These are phyloP conservation scores for Kwoniella heveanensis DNA, from an alignment of 768 basidiomycete species.

Conservation along the genomic window DNA sequence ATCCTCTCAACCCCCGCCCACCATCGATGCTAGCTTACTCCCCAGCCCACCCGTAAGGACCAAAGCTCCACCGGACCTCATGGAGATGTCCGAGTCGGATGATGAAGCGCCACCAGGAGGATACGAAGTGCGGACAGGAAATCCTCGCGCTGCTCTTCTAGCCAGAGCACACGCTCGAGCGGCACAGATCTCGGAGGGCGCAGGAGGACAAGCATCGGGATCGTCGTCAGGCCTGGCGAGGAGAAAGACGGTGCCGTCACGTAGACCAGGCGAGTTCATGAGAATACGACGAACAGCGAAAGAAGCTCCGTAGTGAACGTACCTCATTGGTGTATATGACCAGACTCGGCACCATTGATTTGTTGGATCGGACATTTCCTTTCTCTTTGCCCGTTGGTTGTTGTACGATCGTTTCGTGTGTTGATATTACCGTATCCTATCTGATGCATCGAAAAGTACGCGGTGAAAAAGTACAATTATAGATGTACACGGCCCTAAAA, in stretches of 20 bases:
- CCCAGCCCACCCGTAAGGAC: conserved; percentile 15
- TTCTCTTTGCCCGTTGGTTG: too few species aligned
- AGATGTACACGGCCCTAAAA: too few species aligned
- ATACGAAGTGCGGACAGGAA: conserved; percentile 35
- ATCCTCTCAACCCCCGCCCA: conserved; percentile 1
- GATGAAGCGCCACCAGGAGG: conserved; percentile 46
- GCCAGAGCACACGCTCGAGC: conserved; percentile 14
- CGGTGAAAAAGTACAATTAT: too few species aligned
- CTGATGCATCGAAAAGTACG: not conserved
- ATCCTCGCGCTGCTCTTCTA: conserved; percentile 29
- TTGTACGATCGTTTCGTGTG: conserved; percentile 8
- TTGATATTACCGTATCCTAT: conserved; percentile 3
- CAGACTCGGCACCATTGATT: too few species aligned
- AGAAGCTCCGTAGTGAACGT: conserved; percentile 33
- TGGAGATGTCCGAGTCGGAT: conserved; percentile 49
- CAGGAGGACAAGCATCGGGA: conserved; percentile 1
- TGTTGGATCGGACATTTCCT: conserved; percentile 2
- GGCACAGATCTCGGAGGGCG: not conserved
- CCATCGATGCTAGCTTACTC: conserved; percentile 21
- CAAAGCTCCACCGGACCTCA: conserved; percentile 14
- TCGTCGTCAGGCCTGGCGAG: not conserved
- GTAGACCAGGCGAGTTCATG: conserved; percentile 6
- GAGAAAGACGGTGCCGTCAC: conserved; percentile 27
- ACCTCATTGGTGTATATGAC: too few species aligned
- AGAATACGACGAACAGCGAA: conserved; percentile 15